A percentile compares a stretch with the other conserved stretches of the same genome.
These are phyloP conservation scores for Populus tomentosa DNA, from an alignment of 441 rosid species.

Conservation along the genomic window DNA sequence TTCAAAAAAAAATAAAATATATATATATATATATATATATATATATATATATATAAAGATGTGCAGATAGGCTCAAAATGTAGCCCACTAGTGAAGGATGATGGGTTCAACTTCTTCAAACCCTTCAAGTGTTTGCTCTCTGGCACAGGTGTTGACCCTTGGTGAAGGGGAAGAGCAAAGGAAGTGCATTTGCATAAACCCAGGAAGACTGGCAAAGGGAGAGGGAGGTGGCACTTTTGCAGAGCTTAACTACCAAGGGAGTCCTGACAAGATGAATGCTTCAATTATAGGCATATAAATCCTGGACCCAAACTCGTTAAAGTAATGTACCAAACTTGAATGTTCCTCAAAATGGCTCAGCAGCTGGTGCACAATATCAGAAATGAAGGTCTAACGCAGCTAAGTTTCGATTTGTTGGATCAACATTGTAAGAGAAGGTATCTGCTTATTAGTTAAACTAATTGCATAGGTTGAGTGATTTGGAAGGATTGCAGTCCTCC, in stretches of 20 bases:
- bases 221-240: slow-evolving; percentile 92
- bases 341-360: background rate
- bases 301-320: background rate
- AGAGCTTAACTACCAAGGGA: slow-evolving; percentile 61
- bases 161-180: slow-evolving; percentile 57
- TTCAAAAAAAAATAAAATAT: background rate
- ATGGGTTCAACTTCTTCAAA: background rate
- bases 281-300: slow-evolving; percentile 65
- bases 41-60: too few species aligned
- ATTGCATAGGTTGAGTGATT: background rate
- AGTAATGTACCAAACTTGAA: background rate
- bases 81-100: background rate
- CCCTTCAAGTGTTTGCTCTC: background rate
- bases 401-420: background rate
- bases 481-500: background rate
- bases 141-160: slow-evolving; percentile 51
- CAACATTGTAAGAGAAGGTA: background rate
- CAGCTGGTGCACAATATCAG: background rate
- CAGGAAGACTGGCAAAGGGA: slow-evolving; percentile 91
- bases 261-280: slow-evolving; percentile 59
- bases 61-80: background rate
- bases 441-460: background rate
- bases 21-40: too few species aligned
- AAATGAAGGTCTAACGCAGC: background rate
- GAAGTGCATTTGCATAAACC: slow-evolving; percentile 83